These are phyloP conservation scores for Wickerhamiella alocasiicola DNA, from an alignment of 805 yeast genomes.

Conservation along the genomic window DNA sequence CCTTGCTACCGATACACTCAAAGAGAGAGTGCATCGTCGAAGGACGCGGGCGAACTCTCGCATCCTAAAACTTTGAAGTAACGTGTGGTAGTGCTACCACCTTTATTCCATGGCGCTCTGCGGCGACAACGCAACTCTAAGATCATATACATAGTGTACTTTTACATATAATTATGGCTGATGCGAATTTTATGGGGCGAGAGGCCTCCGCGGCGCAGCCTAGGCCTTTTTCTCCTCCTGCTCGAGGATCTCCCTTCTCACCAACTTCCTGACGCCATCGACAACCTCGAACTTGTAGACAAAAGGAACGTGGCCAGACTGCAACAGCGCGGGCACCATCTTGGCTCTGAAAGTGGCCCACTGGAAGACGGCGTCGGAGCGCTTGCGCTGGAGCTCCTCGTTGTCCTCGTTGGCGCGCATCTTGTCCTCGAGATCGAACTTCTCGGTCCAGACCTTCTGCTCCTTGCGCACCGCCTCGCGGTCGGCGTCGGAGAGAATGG, in stretches of 20 bases:
- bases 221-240: constrained; percentile 35
- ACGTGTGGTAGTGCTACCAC: no score
- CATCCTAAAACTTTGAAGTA: no score
- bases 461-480: constrained; percentile 84
- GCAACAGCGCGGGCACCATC: constrained; percentile 34
- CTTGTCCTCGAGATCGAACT: constrained; percentile 88
- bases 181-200: no score
- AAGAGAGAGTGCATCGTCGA: no score
- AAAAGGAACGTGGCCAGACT: constrained; percentile 15
- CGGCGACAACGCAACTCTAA: background rate
- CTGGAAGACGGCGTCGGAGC: constrained; percentile 69
- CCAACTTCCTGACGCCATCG: constrained; percentile 19
- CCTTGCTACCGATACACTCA: no score
- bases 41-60: no score
- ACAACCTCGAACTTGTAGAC: constrained; percentile 17
- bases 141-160: constrained; percentile 5
- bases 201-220: no score
- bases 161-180: background rate
- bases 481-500: constrained; percentile 62
- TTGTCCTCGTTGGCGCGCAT: constrained; percentile 91
- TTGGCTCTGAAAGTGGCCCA: constrained; percentile 72
- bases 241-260: constrained; percentile 45
- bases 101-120: no score
- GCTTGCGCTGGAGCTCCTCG: constrained; percentile 73
- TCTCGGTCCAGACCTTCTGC: constrained; percentile 77